Conservation (phyloP, 257 asterid genomes). For the Nicotiana undulata region DNA sequence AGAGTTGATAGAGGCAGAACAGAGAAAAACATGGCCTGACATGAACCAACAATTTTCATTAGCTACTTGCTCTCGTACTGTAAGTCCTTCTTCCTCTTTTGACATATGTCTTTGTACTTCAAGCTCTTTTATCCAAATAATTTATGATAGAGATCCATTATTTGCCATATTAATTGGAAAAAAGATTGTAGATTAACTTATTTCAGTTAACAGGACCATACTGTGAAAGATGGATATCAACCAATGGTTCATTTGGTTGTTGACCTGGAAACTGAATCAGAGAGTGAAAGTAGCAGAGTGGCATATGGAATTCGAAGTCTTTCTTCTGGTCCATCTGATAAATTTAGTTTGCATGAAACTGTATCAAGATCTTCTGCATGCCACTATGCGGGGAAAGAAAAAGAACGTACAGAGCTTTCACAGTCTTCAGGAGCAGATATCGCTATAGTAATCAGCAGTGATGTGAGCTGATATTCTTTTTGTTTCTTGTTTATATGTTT, state of each 20-base stretch:
- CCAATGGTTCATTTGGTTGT: neutral
- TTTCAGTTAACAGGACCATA: neutral
- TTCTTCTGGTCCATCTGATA: conserved; percentile 3
- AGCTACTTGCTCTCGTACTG: neutral
- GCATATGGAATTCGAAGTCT: neutral
- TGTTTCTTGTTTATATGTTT: neutral
- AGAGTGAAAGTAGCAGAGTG: neutral
- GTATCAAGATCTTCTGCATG: neutral
- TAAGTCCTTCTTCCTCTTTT: conserved; percentile 1
- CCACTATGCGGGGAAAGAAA: neutral
- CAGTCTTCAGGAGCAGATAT: neutral
- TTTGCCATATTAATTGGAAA: neutral
- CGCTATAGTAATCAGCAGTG: neutral
- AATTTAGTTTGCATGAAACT: neutral
- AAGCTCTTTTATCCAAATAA: neutral
- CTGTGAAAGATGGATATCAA: neutral
- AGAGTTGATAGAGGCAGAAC: conserved; percentile 10
- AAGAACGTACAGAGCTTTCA: neutral
- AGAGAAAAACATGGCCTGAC: neutral
- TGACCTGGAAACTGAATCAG: conserved; percentile 7
- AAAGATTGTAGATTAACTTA: neutral
- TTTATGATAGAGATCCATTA: neutral
- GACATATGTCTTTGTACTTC: neutral
- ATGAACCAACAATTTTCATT: neutral
- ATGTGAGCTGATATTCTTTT: conserved; percentile 11